Evolutionary conservation across 345 rosid genomes (phyloP).

Genomic region (Litchi chinensis): DNA sequence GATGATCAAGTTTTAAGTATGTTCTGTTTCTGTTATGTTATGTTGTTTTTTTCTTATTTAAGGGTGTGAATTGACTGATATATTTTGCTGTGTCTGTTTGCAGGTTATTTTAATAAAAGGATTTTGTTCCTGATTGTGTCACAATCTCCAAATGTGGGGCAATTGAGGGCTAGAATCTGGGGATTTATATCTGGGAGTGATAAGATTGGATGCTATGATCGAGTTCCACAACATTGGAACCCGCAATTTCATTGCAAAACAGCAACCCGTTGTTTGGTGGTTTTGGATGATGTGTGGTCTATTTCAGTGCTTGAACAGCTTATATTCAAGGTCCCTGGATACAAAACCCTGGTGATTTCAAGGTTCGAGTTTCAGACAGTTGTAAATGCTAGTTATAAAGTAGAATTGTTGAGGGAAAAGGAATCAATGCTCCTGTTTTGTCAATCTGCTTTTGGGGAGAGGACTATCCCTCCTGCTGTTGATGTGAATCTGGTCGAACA

Average conservation of each 20-base stretch:
- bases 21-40: slow-evolving; percentile 8
- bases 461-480: slow-evolving; percentile 55
- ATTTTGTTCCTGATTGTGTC: slow-evolving; percentile 80
- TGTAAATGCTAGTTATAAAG: slow-evolving; percentile 43
- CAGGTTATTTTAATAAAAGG: slow-evolving; percentile 57
- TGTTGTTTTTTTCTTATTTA: background rate
- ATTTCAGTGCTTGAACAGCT: slow-evolving; percentile 56
- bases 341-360: slow-evolving; percentile 74
- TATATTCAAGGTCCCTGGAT: slow-evolving; percentile 50
- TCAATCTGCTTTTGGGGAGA: slow-evolving; percentile 70
- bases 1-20: slow-evolving; percentile 70
- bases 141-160: slow-evolving; percentile 72
- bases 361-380: slow-evolving; percentile 59
- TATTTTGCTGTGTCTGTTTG: slow-evolving; percentile 6
- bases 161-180: slow-evolving; percentile 45
- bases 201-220: slow-evolving; percentile 15
- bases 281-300: slow-evolving; percentile 92
- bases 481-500: slow-evolving; percentile 59
- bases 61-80: background rate
- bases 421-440: slow-evolving; percentile 77
- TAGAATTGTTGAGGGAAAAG: slow-evolving; percentile 62
- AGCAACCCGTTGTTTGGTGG: slow-evolving; percentile 43
- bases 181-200: slow-evolving; percentile 38
- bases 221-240: slow-evolving; percentile 18
- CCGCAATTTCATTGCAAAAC: slow-evolving; percentile 33